phyloP scores from a whole-genome alignment of 2,329 filamentous ascomycete species.

The Colletotrichum aenigma region DNA sequence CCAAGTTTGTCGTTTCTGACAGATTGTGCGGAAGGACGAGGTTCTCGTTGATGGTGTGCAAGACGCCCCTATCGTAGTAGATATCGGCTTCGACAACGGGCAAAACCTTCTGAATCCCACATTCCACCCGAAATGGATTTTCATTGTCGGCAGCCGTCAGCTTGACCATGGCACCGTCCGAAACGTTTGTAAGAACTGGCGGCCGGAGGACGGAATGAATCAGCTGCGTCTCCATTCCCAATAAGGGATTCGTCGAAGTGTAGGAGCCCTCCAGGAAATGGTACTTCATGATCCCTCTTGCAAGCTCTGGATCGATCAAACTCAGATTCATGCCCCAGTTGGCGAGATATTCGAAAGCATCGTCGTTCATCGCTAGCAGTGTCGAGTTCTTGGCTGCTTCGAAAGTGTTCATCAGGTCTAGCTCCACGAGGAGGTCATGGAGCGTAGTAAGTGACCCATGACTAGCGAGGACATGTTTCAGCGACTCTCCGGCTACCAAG shows the following conservation, averaged over 20 bases:
- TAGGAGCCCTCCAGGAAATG: not conserved
- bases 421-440: not conserved
- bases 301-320: not conserved
- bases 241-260: not conserved
- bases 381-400: not conserved
- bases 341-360: not conserved
- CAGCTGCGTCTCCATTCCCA: not conserved
- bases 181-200: not conserved
- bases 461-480: not conserved
- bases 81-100: not conserved
- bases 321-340: not conserved
- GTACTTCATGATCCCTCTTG: not conserved
- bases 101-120: not conserved
- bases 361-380: not conserved
- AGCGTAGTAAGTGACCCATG: not conserved
- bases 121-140: not conserved
- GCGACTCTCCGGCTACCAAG: not conserved
- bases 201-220: not conserved
- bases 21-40: not conserved
- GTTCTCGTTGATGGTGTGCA: not conserved
- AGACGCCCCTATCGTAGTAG: not conserved
- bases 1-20: not conserved
- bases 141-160: not conserved
- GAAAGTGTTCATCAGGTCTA: not conserved
- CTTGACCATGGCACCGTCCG: not conserved